Evolutionary conservation across 202 grass and related monocot species (phyloP).

Genomic region (Cymbopogon flexuosus): DNA sequence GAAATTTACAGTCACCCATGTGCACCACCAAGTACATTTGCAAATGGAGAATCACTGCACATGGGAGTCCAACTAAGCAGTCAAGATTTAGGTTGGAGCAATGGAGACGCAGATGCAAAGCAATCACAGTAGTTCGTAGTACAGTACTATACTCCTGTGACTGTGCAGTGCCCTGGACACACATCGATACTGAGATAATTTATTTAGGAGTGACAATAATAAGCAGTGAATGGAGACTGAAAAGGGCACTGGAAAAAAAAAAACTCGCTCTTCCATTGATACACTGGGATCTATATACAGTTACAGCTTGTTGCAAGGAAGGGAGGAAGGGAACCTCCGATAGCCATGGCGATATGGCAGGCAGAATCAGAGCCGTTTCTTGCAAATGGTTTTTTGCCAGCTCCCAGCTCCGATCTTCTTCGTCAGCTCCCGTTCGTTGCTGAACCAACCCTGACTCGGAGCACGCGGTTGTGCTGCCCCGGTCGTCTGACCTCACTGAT

Average conservation of each 20-base stretch:
- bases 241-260: neutral
- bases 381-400: neutral
- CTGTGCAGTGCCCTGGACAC: neutral
- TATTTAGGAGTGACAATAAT: neutral
- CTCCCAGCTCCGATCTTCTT: constrained; percentile 32
- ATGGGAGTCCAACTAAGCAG: constrained; percentile 50
- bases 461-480: constrained; percentile 50
- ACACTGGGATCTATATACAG: constrained; percentile 57
- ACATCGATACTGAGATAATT: neutral
- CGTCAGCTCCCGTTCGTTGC: constrained; percentile 40
- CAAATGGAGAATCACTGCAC: constrained; percentile 74
- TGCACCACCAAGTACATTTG: constrained; percentile 56
- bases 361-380: constrained; percentile 36
- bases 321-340: constrained; percentile 19
- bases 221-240: neutral
- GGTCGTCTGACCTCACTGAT: constrained; percentile 54
- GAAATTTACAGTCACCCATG: constrained; percentile 60
- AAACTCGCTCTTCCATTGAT: constrained; percentile 48
- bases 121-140: neutral
- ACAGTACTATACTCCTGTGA: neutral
- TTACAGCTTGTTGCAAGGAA: constrained; percentile 54
- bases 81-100: constrained; percentile 46
- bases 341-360: neutral
- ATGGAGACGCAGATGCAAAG: constrained; percentile 24
- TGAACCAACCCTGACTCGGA: constrained; percentile 59